phyloP scores from a whole-genome alignment of 2,329 filamentous ascomycete species.

The Magnaporthales sp. region DNA sequence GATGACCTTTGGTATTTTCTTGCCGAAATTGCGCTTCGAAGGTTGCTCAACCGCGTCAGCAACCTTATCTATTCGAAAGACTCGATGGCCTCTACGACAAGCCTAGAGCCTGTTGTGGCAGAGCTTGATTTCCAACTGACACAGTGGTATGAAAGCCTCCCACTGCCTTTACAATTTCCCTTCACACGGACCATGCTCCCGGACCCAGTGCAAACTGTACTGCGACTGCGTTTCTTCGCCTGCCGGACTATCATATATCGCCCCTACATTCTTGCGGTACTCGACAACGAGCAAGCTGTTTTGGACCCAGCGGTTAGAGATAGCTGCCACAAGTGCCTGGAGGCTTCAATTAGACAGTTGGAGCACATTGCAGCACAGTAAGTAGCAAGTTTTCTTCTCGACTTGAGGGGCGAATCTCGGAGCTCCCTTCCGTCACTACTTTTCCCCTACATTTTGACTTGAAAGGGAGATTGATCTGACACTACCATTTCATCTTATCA shows the following conservation, averaged over 20 bases:
- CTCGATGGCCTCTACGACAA: slow-evolving; percentile 61
- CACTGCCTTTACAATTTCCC: slow-evolving; percentile 67
- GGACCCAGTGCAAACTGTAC: slow-evolving; percentile 70
- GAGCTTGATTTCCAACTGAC: slow-evolving; percentile 76
- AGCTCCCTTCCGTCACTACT: neutral
- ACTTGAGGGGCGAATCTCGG: neutral
- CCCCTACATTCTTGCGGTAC: slow-evolving; percentile 70
- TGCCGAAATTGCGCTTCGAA: slow-evolving; percentile 70
- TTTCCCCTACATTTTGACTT: neutral
- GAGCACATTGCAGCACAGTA: slow-evolving; percentile 72
- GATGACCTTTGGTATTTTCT: slow-evolving; percentile 84
- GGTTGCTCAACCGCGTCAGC: slow-evolving; percentile 70
- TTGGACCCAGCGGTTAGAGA: slow-evolving; percentile 66
- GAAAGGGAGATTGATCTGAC: neutral
- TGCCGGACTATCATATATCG: slow-evolving; percentile 82
- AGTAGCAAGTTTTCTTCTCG: slow-evolving; percentile 23
- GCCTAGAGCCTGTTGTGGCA: slow-evolving; percentile 67
- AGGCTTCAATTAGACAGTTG: slow-evolving; percentile 70
- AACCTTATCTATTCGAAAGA: slow-evolving; percentile 73
- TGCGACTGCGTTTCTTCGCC: slow-evolving; percentile 73
- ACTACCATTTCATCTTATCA: slow-evolving; percentile 24
- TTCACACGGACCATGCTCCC: slow-evolving; percentile 58
- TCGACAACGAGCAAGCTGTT: slow-evolving; percentile 67
- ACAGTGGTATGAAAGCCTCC: slow-evolving; percentile 78
- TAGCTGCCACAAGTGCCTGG: slow-evolving; percentile 72